Evolutionary conservation across 164 flowering plant genomes (phyloP).

Genomic region (Annona squamosa): DNA sequence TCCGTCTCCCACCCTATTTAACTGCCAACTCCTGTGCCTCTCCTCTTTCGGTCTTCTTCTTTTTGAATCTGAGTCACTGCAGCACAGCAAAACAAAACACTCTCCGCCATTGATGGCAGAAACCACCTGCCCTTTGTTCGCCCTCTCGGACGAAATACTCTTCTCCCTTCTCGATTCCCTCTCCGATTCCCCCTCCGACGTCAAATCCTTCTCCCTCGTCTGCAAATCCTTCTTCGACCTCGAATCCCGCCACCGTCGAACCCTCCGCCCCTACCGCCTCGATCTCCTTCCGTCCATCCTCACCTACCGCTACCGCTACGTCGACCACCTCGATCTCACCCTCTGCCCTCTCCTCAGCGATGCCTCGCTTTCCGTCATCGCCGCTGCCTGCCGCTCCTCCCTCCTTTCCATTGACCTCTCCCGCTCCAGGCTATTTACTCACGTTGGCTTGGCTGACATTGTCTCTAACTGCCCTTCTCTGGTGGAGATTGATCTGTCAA

Average conservation of each 20-base stretch:
- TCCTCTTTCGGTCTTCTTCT: background rate
- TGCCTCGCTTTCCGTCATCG: conserved; percentile 29
- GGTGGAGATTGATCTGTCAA: conserved; percentile 68
- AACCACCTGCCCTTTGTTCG: conserved; percentile 33
- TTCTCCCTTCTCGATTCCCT: conserved; percentile 42
- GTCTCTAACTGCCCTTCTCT: conserved; percentile 35
- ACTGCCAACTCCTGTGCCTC: background rate
- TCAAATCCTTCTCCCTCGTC: conserved; percentile 46
- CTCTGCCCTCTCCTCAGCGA: conserved; percentile 64
- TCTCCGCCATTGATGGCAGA: conserved; percentile 1
- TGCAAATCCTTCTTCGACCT: conserved; percentile 36
- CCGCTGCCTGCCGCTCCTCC: conserved; percentile 21
- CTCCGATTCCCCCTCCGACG: conserved; percentile 25
- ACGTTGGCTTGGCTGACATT: conserved; percentile 45
- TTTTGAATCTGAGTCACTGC: conserved; percentile 14
- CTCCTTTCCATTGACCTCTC: conserved; percentile 58
- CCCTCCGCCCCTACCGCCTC: conserved; percentile 36
- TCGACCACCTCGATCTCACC: conserved; percentile 51
- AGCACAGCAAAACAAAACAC: conserved; percentile 15
- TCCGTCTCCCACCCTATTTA: background rate
- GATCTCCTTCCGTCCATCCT: conserved; percentile 34
- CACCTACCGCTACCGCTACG: conserved; percentile 36
- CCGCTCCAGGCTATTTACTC: conserved; percentile 44
- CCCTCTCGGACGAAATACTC: conserved; percentile 53
- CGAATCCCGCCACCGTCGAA: conserved; percentile 45